Conservation (phyloP, 352 stramenopile species). For the Globisporangium acanthophoron region DNA sequence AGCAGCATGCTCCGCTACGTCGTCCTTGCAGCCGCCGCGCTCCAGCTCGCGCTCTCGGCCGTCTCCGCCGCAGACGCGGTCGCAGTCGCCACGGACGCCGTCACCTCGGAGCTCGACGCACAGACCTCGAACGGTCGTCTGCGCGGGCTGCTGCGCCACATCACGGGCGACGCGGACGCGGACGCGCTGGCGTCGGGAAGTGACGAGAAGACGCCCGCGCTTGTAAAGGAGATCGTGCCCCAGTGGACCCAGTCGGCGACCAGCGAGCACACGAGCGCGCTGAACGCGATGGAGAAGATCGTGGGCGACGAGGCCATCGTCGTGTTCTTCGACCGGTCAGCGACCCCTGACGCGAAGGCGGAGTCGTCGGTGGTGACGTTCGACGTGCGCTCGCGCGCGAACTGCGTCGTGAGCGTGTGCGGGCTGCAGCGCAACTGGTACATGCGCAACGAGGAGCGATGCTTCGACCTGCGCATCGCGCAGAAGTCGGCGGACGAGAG, state of each 20-base stretch:
- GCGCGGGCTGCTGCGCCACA: slow-evolving; percentile 31
- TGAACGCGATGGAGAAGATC: slow-evolving; percentile 48
- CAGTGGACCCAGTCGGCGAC: slow-evolving; percentile 28
- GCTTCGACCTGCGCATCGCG: slow-evolving; percentile 67
- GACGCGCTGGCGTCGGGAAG: not conserved
- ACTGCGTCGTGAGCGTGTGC: slow-evolving; percentile 76
- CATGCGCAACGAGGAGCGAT: slow-evolving; percentile 52
- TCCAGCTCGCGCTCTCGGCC: slow-evolving; percentile 11
- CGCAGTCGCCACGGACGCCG: not conserved
- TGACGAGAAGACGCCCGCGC: slow-evolving; percentile 11
- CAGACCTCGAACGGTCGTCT: slow-evolving; percentile 25
- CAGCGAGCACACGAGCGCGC: slow-evolving; percentile 16
- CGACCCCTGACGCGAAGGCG: slow-evolving; percentile 22
- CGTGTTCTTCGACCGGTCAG: slow-evolving; percentile 56
- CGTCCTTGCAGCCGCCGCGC: slow-evolving; percentile 16
- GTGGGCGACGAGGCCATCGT: slow-evolving; percentile 58
- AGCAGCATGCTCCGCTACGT: slow-evolving; percentile 13
- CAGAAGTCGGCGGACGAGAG: slow-evolving; percentile 44
- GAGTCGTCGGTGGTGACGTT: slow-evolving; percentile 68
- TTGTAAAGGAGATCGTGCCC: slow-evolving; percentile 31
- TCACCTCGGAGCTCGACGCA: slow-evolving; percentile 6
- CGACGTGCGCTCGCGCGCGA: slow-evolving; percentile 54
- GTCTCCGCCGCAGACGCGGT: not conserved
- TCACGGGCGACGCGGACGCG: slow-evolving; percentile 12
- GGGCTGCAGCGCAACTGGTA: slow-evolving; percentile 60